Evolutionary conservation across 805 yeast genomes (phyloP), one percentile per base, ranked within the genome.

Genomic region (Candida suzukii): DNA sequence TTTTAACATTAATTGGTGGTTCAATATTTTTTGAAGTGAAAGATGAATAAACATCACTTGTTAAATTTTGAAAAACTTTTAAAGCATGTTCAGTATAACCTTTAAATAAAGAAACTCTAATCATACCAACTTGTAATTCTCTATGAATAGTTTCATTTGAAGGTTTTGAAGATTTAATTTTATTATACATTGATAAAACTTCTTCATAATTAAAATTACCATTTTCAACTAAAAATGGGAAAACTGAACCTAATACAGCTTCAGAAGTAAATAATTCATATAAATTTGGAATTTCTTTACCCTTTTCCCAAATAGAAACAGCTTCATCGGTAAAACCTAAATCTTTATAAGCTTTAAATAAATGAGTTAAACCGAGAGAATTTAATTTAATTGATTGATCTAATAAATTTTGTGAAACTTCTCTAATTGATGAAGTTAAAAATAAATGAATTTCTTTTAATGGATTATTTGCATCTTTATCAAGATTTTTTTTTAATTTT

Each of bases 231-330:
- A 86, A 71, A 17, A 82, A 68, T 19, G 88, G 88, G 56, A 84
- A 69, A 24, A 83, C 71, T 10, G 77, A 74, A 36, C 88, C 83
- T 51, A 84, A 76, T 22, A 82, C 82, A 46, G 76, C 73, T 53
- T 83, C 84, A 34, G 73, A 70, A 43, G 83, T 67, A 59, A 77
- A 83, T 17, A 73, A 57, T 30, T 54, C 44, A 50, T 76, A 62
- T 37, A 64, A 57, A 4, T 54, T 47, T 3, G 65, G 60, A 45
- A 64, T 68, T 49, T 70, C 68, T 47, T 74, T 76, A 25, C 82
- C 82, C 17, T 71, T 61, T 51, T 80, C 83, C 93, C 93, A 84
- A 45, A 81, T 70, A 45, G 73, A 69, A 36, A 83, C 73, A 39
- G 85, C 80, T 58, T 83, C 88, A 40, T 74, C 69, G 36, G 74